Evolutionary conservation across 2,329 filamentous ascomycete species (phyloP).

Genomic region (Talaromyces sp.): DNA sequence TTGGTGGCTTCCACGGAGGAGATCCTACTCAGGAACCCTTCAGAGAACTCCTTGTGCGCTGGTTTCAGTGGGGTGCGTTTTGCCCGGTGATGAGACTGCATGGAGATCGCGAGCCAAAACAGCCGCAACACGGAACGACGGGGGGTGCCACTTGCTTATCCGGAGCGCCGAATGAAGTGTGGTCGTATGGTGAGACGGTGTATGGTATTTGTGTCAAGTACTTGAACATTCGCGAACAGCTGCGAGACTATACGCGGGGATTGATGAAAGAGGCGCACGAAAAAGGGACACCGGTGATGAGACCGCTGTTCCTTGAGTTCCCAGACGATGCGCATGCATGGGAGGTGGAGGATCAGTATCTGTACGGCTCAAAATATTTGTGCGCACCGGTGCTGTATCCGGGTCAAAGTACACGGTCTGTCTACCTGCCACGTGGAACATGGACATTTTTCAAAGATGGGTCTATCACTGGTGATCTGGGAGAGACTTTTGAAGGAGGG

Average conservation of each 20-base stretch:
- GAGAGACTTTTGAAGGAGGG: slow-evolving; percentile 28
- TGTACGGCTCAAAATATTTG: slow-evolving; percentile 58
- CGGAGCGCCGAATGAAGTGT: slow-evolving; percentile 59
- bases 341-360: slow-evolving; percentile 57
- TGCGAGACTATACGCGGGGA: slow-evolving; percentile 53
- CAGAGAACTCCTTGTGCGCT: slow-evolving; percentile 59
- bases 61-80: slow-evolving; percentile 66
- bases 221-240: slow-evolving; percentile 51
- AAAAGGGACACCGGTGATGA: slow-evolving; percentile 56
- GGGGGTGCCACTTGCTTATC: slow-evolving; percentile 33
- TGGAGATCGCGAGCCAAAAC: slow-evolving; percentile 58
- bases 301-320: slow-evolving; percentile 61
- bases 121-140: slow-evolving; percentile 37
- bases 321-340: slow-evolving; percentile 50
- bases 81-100: slow-evolving; percentile 64
- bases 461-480: slow-evolving; percentile 2
- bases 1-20: slow-evolving; percentile 65
- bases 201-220: slow-evolving; percentile 58
- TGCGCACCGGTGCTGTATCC: slow-evolving; percentile 52
- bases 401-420: slow-evolving; percentile 38
- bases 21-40: slow-evolving; percentile 52
- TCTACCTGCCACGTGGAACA: slow-evolving; percentile 51
- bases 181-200: slow-evolving; percentile 59
- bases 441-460: slow-evolving; percentile 35
- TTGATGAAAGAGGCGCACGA: slow-evolving; percentile 58